Base-by-base conservation (phyloP, 345 rosid species). In the Linum trigynum region DNA sequence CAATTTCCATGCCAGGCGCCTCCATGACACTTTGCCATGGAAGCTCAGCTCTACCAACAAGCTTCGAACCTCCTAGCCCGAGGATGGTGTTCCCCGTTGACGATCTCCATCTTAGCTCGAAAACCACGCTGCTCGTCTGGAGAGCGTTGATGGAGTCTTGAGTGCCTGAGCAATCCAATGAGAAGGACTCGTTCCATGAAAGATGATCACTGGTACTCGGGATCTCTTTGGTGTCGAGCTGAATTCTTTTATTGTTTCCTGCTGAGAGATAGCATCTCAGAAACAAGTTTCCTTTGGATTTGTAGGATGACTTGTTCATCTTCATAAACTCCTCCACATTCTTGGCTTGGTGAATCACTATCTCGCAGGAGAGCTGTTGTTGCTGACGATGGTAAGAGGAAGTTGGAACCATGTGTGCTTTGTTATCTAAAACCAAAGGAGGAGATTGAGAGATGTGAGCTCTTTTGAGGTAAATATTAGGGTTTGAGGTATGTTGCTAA, bases 181-280 rank as follows among this genome's bases (percentile, higher is more conserved):
- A 83, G 71, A 84, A 80, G 51, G 83, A 74, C 64, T 87, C 82
- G 55, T 89, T 82, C 95, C 91, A 86, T 36, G 69, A 5, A 64
- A 77, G 63, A 2, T 69, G 38, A 53, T 86, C 68, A 16, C 61
- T 77, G 2, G 84, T 23, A 23, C 32, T 69, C 50, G 82, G 62
- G 60, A 89, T 72, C 65, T 82, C 81, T 55, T 37, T 65, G 61
- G 82, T 87, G 64, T 89, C 77, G 2, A 92, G 76, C 67, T 74
- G 76, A 38, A 89, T 74, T 64, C 71, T 78, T 67, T 72, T 82
- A 75, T 80, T 78, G 43, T 76, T 68, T 62, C 82, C 86, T n/a
- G 88, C 58, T 4, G 84, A 71, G 23, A 89, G 85, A 72, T 83
- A 84, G 80, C 69, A 84, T 72, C 92, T 84, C 50, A 89, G 82